Percentiles rank a stretch among this genome's conserved stretches.
Conservation (phyloP, 495 filamentous ascomycete genomes). For the Hypoxylon intermedium region DNA sequence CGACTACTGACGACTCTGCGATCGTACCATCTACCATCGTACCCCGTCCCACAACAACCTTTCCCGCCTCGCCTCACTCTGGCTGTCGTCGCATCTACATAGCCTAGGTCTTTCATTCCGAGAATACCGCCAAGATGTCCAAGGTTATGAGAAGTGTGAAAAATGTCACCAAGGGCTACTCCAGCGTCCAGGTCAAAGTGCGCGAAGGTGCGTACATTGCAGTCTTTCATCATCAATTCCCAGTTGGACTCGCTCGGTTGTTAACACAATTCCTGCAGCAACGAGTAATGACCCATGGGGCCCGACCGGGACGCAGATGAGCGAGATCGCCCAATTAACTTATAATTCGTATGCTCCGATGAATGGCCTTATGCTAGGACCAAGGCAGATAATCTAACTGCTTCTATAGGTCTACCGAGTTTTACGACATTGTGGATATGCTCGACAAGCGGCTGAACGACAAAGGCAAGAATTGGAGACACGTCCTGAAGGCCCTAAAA, state of each 20-base stretch:
- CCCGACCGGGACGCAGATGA: conserved; percentile 97
- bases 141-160: conserved; percentile 98
- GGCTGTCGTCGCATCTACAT: conserved; percentile 4
- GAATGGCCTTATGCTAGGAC: not conserved
- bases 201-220: conserved; percentile 82
- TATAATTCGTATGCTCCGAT: conserved; percentile 81
- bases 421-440: conserved; percentile 99
- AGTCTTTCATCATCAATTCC: not conserved
- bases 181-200: conserved; percentile 95
- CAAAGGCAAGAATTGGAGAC: conserved; percentile 99
- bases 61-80: conserved; percentile 4
- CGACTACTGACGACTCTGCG: conserved; percentile 26
- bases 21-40: conserved; percentile 26
- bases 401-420: conserved; percentile 80
- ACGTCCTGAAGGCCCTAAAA: conserved; percentile 96
- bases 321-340: conserved; percentile 95
- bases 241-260: conserved; percentile 5
- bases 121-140: conserved; percentile 71
- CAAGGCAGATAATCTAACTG: conserved; percentile 10
- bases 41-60: conserved; percentile 14
- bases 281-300: conserved; percentile 99
- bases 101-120: conserved; percentile 3
- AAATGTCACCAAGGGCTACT: conserved; percentile 99
- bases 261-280: conserved; percentile 61
- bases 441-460: conserved; percentile 98